Evolutionary conservation across 1,139 yeast species (phyloP).

Genomic region (Blastobotrys proliferans): DNA sequence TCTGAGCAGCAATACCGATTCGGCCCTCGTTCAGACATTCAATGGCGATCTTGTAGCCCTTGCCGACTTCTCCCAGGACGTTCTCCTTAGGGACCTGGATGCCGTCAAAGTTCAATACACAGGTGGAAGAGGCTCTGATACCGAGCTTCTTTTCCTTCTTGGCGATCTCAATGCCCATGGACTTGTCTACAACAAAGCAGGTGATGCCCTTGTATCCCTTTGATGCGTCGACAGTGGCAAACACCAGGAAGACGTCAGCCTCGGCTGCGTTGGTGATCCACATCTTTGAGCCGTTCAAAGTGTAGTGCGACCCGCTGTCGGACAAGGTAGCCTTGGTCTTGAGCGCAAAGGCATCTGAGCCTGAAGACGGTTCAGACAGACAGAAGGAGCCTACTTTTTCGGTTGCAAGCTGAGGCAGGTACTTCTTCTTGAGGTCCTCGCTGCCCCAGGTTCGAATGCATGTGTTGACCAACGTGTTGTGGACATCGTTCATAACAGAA

Average conservation of each 20-base stretch:
- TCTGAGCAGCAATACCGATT: slow-evolving; percentile 45
- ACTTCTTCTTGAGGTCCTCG: slow-evolving; percentile 36
- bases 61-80: slow-evolving; percentile 42
- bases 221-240: slow-evolving; percentile 41
- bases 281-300: slow-evolving; percentile 42
- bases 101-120: slow-evolving; percentile 42
- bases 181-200: slow-evolving; percentile 42
- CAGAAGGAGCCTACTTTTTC: slow-evolving; percentile 40
- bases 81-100: slow-evolving; percentile 41
- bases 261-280: slow-evolving; percentile 46
- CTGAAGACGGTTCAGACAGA: slow-evolving; percentile 42
- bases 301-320: slow-evolving; percentile 36
- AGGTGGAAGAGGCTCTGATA: slow-evolving; percentile 43
- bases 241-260: slow-evolving; percentile 41
- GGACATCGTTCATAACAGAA: slow-evolving; percentile 43
- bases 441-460: slow-evolving; percentile 40
- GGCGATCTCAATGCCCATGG: slow-evolving; percentile 40
- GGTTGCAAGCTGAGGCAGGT: slow-evolving; percentile 39
- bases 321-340: slow-evolving; percentile 37
- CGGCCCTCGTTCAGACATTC: slow-evolving; percentile 44
- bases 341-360: slow-evolving; percentile 45
- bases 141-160: slow-evolving; percentile 45
- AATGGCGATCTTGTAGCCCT: slow-evolving; percentile 45
- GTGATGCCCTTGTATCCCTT: slow-evolving; percentile 45
- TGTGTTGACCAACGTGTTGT: slow-evolving; percentile 43